These are phyloP conservation scores for Thielaviopsis euricoi DNA, from an alignment of 2,329 filamentous ascomycete genomes.

Conservation along the genomic window DNA sequence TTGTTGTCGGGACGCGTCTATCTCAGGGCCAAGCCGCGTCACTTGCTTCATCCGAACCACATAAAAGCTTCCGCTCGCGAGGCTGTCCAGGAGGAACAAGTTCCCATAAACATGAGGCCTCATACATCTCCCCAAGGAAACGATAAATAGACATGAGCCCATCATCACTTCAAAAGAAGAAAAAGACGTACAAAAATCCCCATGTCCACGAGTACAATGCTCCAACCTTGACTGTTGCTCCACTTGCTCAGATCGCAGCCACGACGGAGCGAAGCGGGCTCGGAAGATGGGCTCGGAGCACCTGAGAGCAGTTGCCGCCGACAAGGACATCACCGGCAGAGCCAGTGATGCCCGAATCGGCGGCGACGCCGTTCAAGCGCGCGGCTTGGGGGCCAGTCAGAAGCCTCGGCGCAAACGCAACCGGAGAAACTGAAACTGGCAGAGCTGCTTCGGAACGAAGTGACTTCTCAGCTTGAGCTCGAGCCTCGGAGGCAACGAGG, in stretches of 20 bases:
- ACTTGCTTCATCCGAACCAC: constrained; percentile 10
- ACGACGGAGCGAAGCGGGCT: constrained; percentile 54
- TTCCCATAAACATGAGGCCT: not conserved
- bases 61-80: constrained; percentile 4
- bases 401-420: constrained; percentile 24
- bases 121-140: too few species aligned
- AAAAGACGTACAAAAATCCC: not conserved
- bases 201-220: not conserved
- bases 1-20: constrained; percentile 6
- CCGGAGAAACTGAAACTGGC: constrained; percentile 26
- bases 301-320: constrained; percentile 30
- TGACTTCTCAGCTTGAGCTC: constrained; percentile 43
- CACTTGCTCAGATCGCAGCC: constrained; percentile 38
- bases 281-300: constrained; percentile 33
- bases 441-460: constrained; percentile 20
- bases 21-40: constrained; percentile 5
- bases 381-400: constrained; percentile 24
- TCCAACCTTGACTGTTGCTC: constrained; percentile 1
- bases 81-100: not conserved
- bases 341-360: constrained; percentile 19
- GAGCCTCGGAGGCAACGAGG: constrained; percentile 79
- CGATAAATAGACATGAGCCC: too few species aligned
- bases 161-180: not conserved
- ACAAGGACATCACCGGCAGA: not conserved
- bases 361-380: constrained; percentile 19